These are phyloP conservation scores for Phylloporus sp. DNA, from an alignment of 1,284 basidiomycete genomes.

Conservation along the genomic window DNA sequence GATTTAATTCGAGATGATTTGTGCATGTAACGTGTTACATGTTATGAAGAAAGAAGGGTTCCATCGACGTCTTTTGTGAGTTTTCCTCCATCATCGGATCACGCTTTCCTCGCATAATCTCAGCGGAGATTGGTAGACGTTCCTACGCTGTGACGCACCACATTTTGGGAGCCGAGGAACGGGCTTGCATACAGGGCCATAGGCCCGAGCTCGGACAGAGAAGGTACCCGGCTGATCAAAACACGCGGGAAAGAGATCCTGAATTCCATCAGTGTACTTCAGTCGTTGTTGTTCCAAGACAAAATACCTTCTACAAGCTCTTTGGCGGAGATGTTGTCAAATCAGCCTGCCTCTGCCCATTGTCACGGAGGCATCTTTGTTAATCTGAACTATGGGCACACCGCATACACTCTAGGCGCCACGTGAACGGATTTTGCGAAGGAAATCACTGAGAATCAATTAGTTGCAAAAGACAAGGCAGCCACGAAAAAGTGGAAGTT, in stretches of 20 bases:
- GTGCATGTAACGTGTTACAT: not conserved
- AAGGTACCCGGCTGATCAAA: conserved; percentile 87
- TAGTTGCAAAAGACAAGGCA: too few species aligned
- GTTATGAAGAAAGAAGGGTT: conserved; percentile 53
- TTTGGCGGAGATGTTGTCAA: conserved; percentile 78
- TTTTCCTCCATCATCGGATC: conserved; percentile 82
- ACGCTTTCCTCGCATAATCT: too few species aligned
- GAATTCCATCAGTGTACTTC: conserved; percentile 83
- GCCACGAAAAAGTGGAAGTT: too few species aligned
- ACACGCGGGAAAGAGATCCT: conserved; percentile 86
- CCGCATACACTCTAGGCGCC: conserved; percentile 73
- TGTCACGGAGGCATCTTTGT: conserved; percentile 81
- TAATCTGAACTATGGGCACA: conserved; percentile 87
- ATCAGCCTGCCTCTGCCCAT: conserved; percentile 84
- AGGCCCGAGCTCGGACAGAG: conserved; percentile 75
- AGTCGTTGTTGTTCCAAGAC: conserved; percentile 42
- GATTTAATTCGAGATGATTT: not conserved
- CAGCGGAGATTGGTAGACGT: conserved; percentile 7
- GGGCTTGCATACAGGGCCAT: conserved; percentile 88
- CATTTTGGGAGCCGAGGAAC: conserved; percentile 79
- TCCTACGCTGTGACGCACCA: conserved; percentile 53
- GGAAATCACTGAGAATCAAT: conserved; percentile 74
- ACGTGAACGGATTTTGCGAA: conserved; percentile 87
- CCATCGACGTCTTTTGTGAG: conserved; percentile 80
- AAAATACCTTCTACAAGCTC: conserved; percentile 80